These are phyloP conservation scores for Amanita thiersii DNA, from an alignment of 768 basidiomycete species.

Conservation along the genomic window DNA sequence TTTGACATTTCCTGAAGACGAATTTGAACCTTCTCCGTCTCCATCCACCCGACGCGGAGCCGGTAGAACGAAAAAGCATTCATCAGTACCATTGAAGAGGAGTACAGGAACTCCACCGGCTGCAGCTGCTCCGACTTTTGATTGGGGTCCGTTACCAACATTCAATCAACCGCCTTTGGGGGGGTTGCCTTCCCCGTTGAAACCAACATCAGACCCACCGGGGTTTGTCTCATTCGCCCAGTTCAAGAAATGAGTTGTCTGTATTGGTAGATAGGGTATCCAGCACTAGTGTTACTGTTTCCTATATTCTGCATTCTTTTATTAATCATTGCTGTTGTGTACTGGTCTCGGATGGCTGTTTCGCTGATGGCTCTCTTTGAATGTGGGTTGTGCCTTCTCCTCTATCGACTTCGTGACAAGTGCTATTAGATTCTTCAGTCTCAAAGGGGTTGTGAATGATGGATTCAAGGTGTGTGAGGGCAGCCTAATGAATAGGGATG, in stretches of 20 bases:
- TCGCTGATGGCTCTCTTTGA: background rate
- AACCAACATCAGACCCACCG: slow-evolving; percentile 3
- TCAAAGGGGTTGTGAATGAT: slow-evolving; percentile 57
- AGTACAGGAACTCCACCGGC: slow-evolving; percentile 17
- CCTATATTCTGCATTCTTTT: background rate
- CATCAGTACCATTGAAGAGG: slow-evolving; percentile 30
- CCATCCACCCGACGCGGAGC: slow-evolving; percentile 25
- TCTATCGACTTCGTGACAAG: background rate
- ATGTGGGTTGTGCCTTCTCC: background rate
- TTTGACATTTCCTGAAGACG: slow-evolving; percentile 29
- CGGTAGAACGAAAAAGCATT: slow-evolving; percentile 29
- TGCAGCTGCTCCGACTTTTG: slow-evolving; percentile 28
- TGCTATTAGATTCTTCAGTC: slow-evolving; percentile 5
- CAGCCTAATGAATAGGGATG: slow-evolving; percentile 42
- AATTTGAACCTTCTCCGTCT: slow-evolving; percentile 29
- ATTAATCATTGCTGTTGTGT: background rate
- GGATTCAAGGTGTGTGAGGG: slow-evolving; percentile 74
- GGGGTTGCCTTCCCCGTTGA: slow-evolving; percentile 11
- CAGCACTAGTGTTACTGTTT: background rate
- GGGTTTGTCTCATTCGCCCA: slow-evolving; percentile 9
- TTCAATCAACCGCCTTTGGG: slow-evolving; percentile 23
- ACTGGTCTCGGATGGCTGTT: slow-evolving; percentile 1
- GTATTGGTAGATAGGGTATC: slow-evolving; percentile 3
- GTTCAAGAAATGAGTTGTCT: slow-evolving; percentile 6
- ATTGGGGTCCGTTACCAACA: slow-evolving; percentile 56